Base-by-base conservation (phyloP, 2,329 filamentous ascomycete species). In the Fusarium scirpi region DNA sequence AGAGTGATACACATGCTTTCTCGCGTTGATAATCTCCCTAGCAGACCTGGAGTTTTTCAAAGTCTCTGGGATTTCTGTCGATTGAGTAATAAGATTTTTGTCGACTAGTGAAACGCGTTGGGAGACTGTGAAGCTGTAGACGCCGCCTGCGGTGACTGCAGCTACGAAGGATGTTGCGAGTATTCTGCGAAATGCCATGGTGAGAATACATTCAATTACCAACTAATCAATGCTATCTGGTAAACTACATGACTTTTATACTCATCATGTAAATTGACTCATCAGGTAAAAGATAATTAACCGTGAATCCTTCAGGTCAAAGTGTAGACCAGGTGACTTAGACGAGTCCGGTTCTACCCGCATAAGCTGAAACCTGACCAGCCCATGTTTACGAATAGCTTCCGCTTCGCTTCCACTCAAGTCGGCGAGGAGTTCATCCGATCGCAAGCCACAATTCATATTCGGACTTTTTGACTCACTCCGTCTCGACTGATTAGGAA, bases 11-110 rank as follows among this genome's bases (percentile, higher is more conserved):
- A 48, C 51, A 25, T 78, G 68, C 10, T 65, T 57, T 8, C 60
- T 60, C 0, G 66, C 73, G 20, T 79, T 79, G 51, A 78, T 71
- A 8, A 78, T 51, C 5, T 71, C 46, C 4, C 49, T 69, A 8
- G 78, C 65, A 2, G 76, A 74, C 1, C 22, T 48, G 0, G 77
- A 78, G 16, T 65, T 60, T n/a, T 53, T 47, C 16, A 78, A 77
- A 5, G 73, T 58, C 5, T 77, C 72, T 0, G 77, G 68, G 4
- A 75, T 69, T 3, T 13, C 41, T 4, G 54, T 45, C 2, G 66
- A 58, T 13, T 60, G 58, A 2, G 63, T 67, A 18, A 78, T 76
- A 10, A 66, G 58, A 6, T 52, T 51, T 25, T 43, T 44, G 3
- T 72, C 71, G 2, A 59, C 62, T 3, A 44, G 30, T 1, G 63